Evolutionary conservation across 169 alveolate species (phyloP).

Genomic region (Babesia caballi): DNA sequence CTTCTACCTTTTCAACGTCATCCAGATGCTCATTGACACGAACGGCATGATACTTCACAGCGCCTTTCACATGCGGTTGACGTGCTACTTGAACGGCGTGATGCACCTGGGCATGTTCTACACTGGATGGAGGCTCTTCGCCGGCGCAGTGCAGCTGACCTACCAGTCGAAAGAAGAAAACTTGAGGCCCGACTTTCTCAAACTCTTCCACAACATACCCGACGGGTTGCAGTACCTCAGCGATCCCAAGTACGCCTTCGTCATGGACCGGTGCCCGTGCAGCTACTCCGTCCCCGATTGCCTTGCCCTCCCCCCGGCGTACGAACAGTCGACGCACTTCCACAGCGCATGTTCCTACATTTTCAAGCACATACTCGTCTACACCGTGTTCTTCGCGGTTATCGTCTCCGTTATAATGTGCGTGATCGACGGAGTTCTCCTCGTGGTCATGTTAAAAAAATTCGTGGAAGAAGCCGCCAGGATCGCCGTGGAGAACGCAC

Average conservation of each 20-base stretch:
- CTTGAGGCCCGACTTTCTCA: background rate
- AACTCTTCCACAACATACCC: background rate
- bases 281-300: background rate
- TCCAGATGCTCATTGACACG: background rate
- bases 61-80: background rate
- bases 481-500: too few species aligned
- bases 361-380: background rate
- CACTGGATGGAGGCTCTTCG: background rate
- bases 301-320: background rate
- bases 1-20: background rate
- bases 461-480: too few species aligned
- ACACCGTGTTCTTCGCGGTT: background rate
- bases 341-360: background rate
- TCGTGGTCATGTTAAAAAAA: too few species aligned
- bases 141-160: background rate
- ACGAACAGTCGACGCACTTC: slow-evolving; percentile 4
- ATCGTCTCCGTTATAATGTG: background rate
- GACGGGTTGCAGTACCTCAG: background rate
- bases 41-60: background rate
- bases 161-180: background rate
- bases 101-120: background rate
- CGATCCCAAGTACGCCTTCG: slow-evolving; percentile 13
- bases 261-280: slow-evolving; percentile 29
- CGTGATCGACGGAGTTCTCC: too few species aligned
- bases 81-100: background rate